These are phyloP conservation scores for Nemania sp. DNA, from an alignment of 2,329 filamentous ascomycete species.

Conservation along the genomic window DNA sequence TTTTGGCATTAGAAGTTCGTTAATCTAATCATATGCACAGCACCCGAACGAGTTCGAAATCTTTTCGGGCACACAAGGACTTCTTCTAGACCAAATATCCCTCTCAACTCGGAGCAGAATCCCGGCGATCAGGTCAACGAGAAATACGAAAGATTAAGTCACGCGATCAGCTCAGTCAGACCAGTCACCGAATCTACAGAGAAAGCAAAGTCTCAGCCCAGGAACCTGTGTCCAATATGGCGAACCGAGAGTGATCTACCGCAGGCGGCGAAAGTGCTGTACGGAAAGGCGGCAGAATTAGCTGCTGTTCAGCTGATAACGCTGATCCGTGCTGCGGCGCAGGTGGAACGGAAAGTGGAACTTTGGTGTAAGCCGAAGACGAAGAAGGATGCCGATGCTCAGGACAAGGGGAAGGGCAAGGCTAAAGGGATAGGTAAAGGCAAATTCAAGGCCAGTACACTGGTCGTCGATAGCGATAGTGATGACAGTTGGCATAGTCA, in stretches of 20 bases:
- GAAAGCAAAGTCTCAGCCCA: constrained; percentile 31
- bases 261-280: constrained; percentile 46
- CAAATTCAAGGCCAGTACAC: constrained; percentile 28
- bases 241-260: constrained; percentile 48
- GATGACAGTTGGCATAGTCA: neutral
- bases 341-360: constrained; percentile 44
- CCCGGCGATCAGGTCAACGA: constrained; percentile 18
- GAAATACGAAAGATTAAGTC: constrained; percentile 30
- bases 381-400: constrained; percentile 31
- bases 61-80: constrained; percentile 30
- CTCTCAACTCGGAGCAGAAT: neutral
- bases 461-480: constrained; percentile 1
- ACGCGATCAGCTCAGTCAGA: constrained; percentile 23
- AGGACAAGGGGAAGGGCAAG: constrained; percentile 31
- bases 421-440: constrained; percentile 20
- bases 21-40: constrained; percentile 16
- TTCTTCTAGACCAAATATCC: constrained; percentile 1
- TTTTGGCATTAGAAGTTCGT: neutral
- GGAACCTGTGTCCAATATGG: constrained; percentile 40
- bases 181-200: constrained; percentile 19
- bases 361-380: constrained; percentile 39
- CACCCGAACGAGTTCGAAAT: constrained; percentile 32
- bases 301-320: constrained; percentile 42
- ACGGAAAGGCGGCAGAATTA: constrained; percentile 46
- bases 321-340: constrained; percentile 42